These are phyloP conservation scores for Didymella lethalis DNA, from an alignment of 2,329 filamentous ascomycete genomes.

Conservation along the genomic window DNA sequence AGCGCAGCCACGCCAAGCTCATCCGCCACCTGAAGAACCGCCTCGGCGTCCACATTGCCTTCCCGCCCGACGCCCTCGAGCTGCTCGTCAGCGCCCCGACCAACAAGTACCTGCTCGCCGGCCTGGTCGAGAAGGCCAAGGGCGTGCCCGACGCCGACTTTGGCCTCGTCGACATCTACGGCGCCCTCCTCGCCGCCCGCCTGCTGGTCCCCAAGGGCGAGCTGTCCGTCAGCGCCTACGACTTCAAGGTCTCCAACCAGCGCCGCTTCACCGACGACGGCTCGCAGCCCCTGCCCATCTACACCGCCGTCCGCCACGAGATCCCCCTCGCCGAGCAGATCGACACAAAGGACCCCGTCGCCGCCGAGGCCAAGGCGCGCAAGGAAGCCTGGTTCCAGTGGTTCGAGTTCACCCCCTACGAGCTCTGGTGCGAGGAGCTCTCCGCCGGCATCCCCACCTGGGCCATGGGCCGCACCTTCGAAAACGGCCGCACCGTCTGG, in stretches of 20 bases:
- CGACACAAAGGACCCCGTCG: slow-evolving; percentile 44
- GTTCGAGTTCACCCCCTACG: slow-evolving; percentile 91
- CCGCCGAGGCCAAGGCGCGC: slow-evolving; percentile 56
- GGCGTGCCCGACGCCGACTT: slow-evolving; percentile 82
- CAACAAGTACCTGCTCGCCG: slow-evolving; percentile 87
- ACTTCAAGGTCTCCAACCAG: slow-evolving; percentile 93
- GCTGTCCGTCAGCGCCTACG: slow-evolving; percentile 74
- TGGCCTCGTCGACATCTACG: slow-evolving; percentile 93
- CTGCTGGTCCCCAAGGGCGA: slow-evolving; percentile 88
- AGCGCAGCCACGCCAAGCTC: slow-evolving; percentile 71
- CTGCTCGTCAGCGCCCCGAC: slow-evolving; percentile 88
- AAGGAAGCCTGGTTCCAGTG: slow-evolving; percentile 93
- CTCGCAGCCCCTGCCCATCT: slow-evolving; percentile 87
- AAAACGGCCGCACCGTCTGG: slow-evolving; percentile 71
- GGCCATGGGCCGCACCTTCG: slow-evolving; percentile 85
- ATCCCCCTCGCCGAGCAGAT: slow-evolving; percentile 72
- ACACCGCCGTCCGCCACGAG: slow-evolving; percentile 93
- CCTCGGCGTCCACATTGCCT: slow-evolving; percentile 88
- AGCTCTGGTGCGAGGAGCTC: slow-evolving; percentile 94
- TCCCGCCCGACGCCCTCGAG: slow-evolving; percentile 82
- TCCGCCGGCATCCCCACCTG: slow-evolving; percentile 92
- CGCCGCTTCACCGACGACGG: slow-evolving; percentile 77
- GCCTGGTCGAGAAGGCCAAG: slow-evolving; percentile 89
- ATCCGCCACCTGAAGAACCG: slow-evolving; percentile 87
- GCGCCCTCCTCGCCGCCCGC: slow-evolving; percentile 81